Conservation (phyloP, 805 yeast genomes). For the Saturnispora sekii region DNA sequence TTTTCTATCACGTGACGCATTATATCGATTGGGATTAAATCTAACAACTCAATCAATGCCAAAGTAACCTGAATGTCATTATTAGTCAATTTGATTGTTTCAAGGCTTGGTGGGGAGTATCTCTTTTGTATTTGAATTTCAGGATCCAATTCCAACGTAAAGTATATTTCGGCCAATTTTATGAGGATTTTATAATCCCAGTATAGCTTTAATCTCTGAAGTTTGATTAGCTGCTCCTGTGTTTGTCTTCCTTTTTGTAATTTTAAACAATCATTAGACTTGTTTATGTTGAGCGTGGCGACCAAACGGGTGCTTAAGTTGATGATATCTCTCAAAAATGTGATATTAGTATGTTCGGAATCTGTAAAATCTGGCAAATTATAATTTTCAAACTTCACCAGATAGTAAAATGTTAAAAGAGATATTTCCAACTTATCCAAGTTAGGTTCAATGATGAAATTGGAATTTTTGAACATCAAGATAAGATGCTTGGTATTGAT, state of each 20-base stretch:
- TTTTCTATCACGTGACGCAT: slow-evolving; percentile 15
- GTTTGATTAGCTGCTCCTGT: slow-evolving; percentile 17
- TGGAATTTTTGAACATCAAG: slow-evolving; percentile 37
- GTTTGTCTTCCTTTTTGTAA: not conserved
- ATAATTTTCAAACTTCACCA: slow-evolving; percentile 30
- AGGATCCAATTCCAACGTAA: slow-evolving; percentile 16
- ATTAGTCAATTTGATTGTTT: slow-evolving; percentile 26
- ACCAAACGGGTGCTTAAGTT: slow-evolving; percentile 31
- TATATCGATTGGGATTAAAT: slow-evolving; percentile 25
- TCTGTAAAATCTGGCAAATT: slow-evolving; percentile 12
- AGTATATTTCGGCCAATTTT: slow-evolving; percentile 23
- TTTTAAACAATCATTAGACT: slow-evolving; percentile 9
- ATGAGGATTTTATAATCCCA: slow-evolving; percentile 34
- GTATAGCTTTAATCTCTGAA: slow-evolving; percentile 31
- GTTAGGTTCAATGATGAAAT: slow-evolving; percentile 35
- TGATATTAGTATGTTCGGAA: slow-evolving; percentile 24
- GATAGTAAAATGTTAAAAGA: slow-evolving; percentile 38
- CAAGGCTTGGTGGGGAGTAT: slow-evolving; percentile 26
- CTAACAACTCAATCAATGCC: slow-evolving; percentile 25
- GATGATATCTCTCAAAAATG: slow-evolving; percentile 36
- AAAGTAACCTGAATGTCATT: slow-evolving; percentile 27
- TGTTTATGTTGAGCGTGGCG: slow-evolving; percentile 36
- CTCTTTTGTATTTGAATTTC: slow-evolving; percentile 13
- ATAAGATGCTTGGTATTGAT: slow-evolving; percentile 31
- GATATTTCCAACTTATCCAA: slow-evolving; percentile 42